Percentiles rank a stretch among this genome's conserved stretches.
Evolutionary conservation across 108 stramenopile genomes (phyloP).

Genomic region (Hondaea fermentalgiana): DNA sequence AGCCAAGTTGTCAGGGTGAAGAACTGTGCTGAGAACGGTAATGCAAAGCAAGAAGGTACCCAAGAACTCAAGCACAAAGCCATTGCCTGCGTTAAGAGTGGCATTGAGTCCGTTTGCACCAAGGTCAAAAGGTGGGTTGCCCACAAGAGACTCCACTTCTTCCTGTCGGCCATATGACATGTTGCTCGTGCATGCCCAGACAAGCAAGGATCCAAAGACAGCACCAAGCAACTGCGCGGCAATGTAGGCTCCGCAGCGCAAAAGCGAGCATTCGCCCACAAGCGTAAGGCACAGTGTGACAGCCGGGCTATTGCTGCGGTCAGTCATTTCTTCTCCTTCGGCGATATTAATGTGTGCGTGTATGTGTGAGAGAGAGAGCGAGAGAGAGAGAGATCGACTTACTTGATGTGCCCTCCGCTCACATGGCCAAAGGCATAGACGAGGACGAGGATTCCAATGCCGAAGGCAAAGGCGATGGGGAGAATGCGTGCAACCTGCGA

Average conservation of each 20-base stretch:
- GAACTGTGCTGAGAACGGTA: slow-evolving; percentile 29
- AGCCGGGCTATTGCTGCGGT: neutral
- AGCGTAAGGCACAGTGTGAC: neutral
- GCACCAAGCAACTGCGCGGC: neutral
- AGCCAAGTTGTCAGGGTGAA: slow-evolving; percentile 26
- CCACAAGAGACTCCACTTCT: slow-evolving; percentile 22
- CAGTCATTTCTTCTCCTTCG: neutral
- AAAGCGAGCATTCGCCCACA: neutral
- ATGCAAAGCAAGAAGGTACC: slow-evolving; percentile 41
- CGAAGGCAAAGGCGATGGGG: neutral
- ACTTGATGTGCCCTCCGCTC: neutral
- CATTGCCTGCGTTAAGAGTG: slow-evolving; percentile 24
- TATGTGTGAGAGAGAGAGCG: no score
- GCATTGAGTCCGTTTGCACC: slow-evolving; percentile 36
- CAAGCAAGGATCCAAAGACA: neutral
- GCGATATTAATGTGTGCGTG: no score
- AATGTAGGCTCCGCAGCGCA: neutral
- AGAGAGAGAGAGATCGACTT: neutral
- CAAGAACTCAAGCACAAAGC: slow-evolving; percentile 45
- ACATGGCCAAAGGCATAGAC: neutral
- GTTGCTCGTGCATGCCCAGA: neutral
- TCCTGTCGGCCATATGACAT: slow-evolving; percentile 7
- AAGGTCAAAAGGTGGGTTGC: slow-evolving; percentile 44
- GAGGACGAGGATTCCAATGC: neutral
- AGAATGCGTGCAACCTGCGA: neutral